Percentiles rank a stretch among this genome's conserved stretches.
phyloP scores from a whole-genome alignment of 164 flowering plant species.

The Aristolochia contorta region DNA sequence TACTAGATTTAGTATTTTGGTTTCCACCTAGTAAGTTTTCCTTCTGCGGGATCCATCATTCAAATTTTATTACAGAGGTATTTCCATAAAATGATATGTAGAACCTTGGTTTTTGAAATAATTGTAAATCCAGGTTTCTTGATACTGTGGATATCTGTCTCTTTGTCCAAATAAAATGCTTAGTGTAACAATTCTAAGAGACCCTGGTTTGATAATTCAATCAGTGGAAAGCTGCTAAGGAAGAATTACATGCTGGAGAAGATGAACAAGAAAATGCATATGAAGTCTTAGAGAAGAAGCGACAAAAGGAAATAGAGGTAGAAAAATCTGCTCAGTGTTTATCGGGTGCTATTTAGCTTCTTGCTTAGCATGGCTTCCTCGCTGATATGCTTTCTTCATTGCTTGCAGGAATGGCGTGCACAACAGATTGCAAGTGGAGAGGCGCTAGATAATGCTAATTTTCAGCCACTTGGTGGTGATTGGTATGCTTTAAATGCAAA shows the following conservation, averaged over 20 bases:
- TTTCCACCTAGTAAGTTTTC: too few relatives aligned
- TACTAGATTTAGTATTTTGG: too few relatives aligned
- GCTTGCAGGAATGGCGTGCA: conserved; percentile 75
- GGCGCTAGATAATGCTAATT: conserved; percentile 93
- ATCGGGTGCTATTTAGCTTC: not conserved
- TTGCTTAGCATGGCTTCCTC: not conserved
- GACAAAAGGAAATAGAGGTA: conserved; percentile 85
- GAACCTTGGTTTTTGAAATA: too few relatives aligned
- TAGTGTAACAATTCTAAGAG: too few relatives aligned
- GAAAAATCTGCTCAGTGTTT: not conserved
- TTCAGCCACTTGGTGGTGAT: conserved; percentile 94
- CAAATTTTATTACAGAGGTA: too few relatives aligned
- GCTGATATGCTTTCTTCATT: not conserved
- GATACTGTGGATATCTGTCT: too few relatives aligned
- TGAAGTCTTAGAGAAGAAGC: conserved; percentile 73
- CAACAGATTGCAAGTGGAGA: conserved; percentile 87
- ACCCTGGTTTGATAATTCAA: too few relatives aligned
- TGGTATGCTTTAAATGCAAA: conserved; percentile 41
- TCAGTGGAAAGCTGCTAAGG: conserved; percentile 98
- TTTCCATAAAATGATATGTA: too few relatives aligned
- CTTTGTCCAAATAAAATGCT: too few relatives aligned
- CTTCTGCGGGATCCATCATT: too few relatives aligned
- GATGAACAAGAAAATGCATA: conserved; percentile 68
- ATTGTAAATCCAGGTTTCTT: too few relatives aligned
- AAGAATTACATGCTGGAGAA: conserved; percentile 79